A percentile compares a stretch with the other conserved stretches of the same genome.
phyloP scores from a whole-genome alignment of 345 rosid genomes.

The Cardamine resedifolia region DNA sequence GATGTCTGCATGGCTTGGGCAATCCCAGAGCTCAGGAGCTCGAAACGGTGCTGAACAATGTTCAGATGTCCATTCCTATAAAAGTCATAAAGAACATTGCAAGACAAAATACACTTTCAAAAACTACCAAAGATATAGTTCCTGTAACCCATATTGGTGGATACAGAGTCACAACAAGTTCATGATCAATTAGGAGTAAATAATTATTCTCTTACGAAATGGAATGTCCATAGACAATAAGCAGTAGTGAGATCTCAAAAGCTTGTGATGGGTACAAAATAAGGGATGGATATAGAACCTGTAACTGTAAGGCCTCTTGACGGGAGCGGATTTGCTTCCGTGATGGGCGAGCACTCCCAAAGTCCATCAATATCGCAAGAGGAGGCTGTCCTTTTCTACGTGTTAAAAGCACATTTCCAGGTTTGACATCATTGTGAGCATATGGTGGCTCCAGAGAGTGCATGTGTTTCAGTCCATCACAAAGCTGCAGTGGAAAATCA shows the following conservation, averaged over 20 bases:
- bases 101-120: neutral
- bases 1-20: constrained; percentile 91
- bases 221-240: neutral
- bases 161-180: neutral
- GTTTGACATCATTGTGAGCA: constrained; percentile 99
- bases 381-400: constrained; percentile 80
- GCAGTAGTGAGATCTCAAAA: neutral
- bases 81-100: neutral
- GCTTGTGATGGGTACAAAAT: neutral
- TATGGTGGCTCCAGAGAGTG: constrained; percentile 88
- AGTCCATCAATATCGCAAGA: constrained; percentile 93
- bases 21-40: constrained; percentile 99
- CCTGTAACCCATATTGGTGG: neutral
- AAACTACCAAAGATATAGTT: neutral
- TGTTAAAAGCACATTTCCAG: constrained; percentile 78
- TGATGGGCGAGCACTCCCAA: constrained; percentile 91
- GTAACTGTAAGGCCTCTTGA: constrained; percentile 87
- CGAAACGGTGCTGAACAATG: constrained; percentile 97
- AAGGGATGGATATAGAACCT: constrained; percentile 50
- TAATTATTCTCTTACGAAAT: neutral
- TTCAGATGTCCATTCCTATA: constrained; percentile 94
- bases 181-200: neutral
- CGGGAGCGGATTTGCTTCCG: constrained; percentile 87
- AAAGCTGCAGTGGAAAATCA: constrained; percentile 55
- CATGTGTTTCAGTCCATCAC: constrained; percentile 98